Conservation (phyloP, 2,329 filamentous ascomycete genomes). For the Hymenoscyphus fructigenus region DNA sequence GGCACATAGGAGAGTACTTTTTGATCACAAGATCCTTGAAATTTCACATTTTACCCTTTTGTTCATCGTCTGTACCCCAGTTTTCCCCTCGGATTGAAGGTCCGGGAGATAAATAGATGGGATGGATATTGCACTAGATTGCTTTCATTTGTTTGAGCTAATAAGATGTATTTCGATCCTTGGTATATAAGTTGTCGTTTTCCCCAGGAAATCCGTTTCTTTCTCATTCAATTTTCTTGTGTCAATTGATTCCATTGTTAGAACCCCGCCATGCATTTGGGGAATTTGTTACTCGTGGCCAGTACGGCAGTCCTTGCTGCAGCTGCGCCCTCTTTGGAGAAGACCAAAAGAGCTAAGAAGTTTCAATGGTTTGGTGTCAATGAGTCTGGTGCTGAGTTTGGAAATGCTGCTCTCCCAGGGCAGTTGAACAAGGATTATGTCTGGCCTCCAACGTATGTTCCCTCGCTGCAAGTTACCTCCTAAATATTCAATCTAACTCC, state of each 20-base stretch:
- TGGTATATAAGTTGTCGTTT: background rate
- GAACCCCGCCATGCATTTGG: slow-evolving; percentile 20
- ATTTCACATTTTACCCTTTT: slow-evolving; percentile 3
- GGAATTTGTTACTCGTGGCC: slow-evolving; percentile 20
- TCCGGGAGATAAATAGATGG: background rate
- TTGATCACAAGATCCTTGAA: background rate
- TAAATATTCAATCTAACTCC: background rate
- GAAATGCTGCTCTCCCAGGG: slow-evolving; percentile 54
- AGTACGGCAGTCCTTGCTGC: slow-evolving; percentile 25
- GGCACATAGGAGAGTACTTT: background rate
- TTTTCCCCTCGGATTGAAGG: background rate
- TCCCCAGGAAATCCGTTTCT: background rate
- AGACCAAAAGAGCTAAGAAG: slow-evolving; percentile 25
- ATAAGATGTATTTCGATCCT: background rate
- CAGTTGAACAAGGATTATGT: slow-evolving; percentile 52
- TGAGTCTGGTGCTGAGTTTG: slow-evolving; percentile 63
- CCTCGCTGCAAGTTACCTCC: background rate
- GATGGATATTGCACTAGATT: background rate
- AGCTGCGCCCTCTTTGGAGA: slow-evolving; percentile 27
- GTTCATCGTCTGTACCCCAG: background rate
- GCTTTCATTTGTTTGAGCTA: background rate
- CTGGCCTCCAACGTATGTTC: slow-evolving; percentile 50
- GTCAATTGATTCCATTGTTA: background rate
- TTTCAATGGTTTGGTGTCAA: slow-evolving; percentile 28
- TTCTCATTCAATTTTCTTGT: background rate